Base-by-base conservation (phyloP, 2,329 filamentous ascomycete species). In the Phialocephala subalpina region DNA sequence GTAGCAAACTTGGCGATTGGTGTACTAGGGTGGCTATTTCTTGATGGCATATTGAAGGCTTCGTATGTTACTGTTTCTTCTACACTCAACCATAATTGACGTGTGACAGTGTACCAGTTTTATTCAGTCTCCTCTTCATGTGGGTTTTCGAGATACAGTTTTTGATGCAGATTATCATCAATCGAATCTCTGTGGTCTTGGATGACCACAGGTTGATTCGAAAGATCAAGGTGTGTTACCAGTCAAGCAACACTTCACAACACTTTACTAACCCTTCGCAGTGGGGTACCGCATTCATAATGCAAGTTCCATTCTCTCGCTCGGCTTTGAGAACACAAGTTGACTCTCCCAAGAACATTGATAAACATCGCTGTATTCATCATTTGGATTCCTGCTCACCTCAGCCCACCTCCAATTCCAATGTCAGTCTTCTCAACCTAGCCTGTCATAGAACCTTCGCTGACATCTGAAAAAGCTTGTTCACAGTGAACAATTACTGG, bases 131-230 rank as follows among this genome's bases (percentile, higher is more conserved):
- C 40, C 42, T 64, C 45, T 64, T 69, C 56, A 55, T 66, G 12
- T 64, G 62, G 62, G 64, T 67, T n/a, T 66, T 64, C 57, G 60
- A 83, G 65, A 80, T 84, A 22, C 83, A 85, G 62, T 73, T 84
- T 0, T 69, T 85, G 2, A 79, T 85, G 77, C 83, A 86, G 69
- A 85, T 86, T 58, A 84, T 86, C 69, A 81, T 85, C 72, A 86
- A 85, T 69, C 80, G 84, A 55, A 82, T 85, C 36, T 78, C 80
- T 0, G 78, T 86, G 47, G 81, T 86, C 29, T 78, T 80, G 14
- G 57, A 65, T 45, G 25, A 65, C 47, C 59, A 35, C n/a, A n/a
- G 36, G 20, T 33, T 61, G 20, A 58, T 62, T 25, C n/a, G 33
- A 6, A 60, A 53, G 25, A 18, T 69, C 36, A 68, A 68, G 76